Percentiles rank a stretch among this genome's conserved stretches.
These are phyloP conservation scores for Aspergillus sp. DNA, from an alignment of 2,329 filamentous ascomycete genomes.

Conservation along the genomic window DNA sequence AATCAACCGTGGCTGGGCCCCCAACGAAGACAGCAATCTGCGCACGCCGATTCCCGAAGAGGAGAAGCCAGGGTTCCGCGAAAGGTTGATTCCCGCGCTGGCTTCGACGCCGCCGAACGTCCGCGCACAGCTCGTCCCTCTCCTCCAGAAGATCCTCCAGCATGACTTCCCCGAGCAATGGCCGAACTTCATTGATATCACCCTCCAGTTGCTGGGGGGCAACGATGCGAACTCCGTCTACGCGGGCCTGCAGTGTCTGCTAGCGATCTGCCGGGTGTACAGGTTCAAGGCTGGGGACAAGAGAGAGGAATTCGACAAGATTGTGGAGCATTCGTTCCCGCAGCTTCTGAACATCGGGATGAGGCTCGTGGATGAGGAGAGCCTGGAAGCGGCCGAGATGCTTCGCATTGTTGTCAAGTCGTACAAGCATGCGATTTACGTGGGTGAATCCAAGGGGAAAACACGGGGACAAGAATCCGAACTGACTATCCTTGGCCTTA, in stretches of 20 bases:
- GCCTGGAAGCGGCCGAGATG: conserved; percentile 93
- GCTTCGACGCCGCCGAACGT: conserved; percentile 70
- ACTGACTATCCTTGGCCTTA: conserved; percentile 37
- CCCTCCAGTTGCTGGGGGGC: conserved; percentile 75
- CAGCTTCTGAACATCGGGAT: conserved; percentile 78
- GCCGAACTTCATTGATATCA: conserved; percentile 91
- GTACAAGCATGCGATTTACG: conserved; percentile 97
- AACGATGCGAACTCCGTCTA: conserved; percentile 82
- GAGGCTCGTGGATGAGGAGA: conserved; percentile 80
- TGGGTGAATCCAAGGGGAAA: conserved; percentile 38
- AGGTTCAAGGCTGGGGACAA: conserved; percentile 82
- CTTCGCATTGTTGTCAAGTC: conserved; percentile 88
- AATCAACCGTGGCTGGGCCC: conserved; percentile 84
- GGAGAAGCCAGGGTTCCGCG: conserved; percentile 78
- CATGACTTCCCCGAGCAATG: conserved; percentile 90
- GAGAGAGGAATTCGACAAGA: conserved; percentile 82
- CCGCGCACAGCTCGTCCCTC: conserved; percentile 84
- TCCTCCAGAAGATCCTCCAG: conserved; percentile 91
- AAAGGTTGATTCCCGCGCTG: conserved; percentile 80
- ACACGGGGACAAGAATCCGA: conserved; percentile 5
- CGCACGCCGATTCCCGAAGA: conserved; percentile 73
- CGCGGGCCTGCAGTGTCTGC: conserved; percentile 83
- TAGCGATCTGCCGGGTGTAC: conserved; percentile 92
- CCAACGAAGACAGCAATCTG: conserved; percentile 62
- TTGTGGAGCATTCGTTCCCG: conserved; percentile 84